Evolutionary conservation across 2,329 filamentous ascomycete species (phyloP), one percentile per base, ranked within the genome.

Genomic region (Pseudogymnoascus sp.): DNA sequence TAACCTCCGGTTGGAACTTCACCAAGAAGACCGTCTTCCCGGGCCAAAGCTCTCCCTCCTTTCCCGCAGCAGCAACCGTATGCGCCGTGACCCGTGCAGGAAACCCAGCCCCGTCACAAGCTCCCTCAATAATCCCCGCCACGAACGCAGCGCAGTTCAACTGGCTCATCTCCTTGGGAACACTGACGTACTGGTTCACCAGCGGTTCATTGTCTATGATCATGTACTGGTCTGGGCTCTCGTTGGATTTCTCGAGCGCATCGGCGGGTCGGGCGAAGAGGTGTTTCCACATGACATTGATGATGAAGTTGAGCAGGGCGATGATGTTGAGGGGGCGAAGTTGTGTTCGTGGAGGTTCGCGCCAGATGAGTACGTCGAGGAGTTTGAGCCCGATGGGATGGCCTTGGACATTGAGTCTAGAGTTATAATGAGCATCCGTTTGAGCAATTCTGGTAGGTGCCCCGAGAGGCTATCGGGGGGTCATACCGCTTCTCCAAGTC

Each of bases 141-240:
- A 96, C 92, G 73, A 90, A 99, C 8, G 95, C 95, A 16, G 93
- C 95, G 76, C 93, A 97, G 76, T 97, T 97, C 72, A 99, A 82
- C 83, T 95, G 90, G 77, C 85, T 92, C 90, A 99, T 96, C 77
- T 99, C 95, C 72, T 89, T 89, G 14, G 95, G 95, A 62, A 97
- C 89, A 71, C 87, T 91, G 73, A 99, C 89, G 78, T 95, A 97
- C 67, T 89, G 88, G 77, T 97, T 97, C 40, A 97, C 93, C 61
- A 97, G 82, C 21, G 95, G 95, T 75, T 97, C 95, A 77, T 99
- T 97, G 78, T 99, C 95, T 71, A 93, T 91, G 71, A 99, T 95
- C 93, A 99, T 97, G 81, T 97, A 99, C 79, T 97, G 93, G 70
- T 95, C 91, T 7, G 91, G 88, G 62, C 92, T 93, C 62, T 87